These are phyloP conservation scores for Panicum hallii DNA, from an alignment of 202 grass and related monocot species.

Conservation along the genomic window DNA sequence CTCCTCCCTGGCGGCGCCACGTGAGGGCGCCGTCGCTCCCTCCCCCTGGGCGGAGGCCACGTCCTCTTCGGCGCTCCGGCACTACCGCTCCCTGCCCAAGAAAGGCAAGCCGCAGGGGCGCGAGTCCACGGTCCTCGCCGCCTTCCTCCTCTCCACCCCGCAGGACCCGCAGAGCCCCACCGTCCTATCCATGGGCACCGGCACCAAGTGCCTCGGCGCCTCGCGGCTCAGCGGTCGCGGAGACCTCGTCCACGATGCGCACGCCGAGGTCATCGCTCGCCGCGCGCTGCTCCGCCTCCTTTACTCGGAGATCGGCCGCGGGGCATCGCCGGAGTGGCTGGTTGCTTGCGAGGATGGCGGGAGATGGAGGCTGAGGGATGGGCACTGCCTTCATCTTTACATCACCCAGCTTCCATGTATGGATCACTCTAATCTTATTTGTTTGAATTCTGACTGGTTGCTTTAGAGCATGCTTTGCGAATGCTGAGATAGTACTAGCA, in stretches of 20 bases:
- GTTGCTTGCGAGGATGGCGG: conserved; percentile 22
- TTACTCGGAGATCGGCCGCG: conserved; percentile 55
- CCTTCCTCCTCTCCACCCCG: too few relatives aligned
- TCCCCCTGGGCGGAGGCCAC: conserved; percentile 44
- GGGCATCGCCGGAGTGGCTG: conserved; percentile 34
- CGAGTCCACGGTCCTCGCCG: conserved; percentile 76
- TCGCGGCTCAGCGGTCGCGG: conserved; percentile 57
- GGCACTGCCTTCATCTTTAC: conserved; percentile 68
- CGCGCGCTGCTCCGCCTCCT: conserved; percentile 66
- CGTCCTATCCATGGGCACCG: conserved; percentile 70
- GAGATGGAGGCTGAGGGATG: conserved; percentile 64
- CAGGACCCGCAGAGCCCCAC: neutral
- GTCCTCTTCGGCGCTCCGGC: conserved; percentile 49
- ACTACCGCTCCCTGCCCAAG: conserved; percentile 71
- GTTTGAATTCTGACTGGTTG: neutral
- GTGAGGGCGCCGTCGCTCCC: neutral
- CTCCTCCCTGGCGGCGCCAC: conserved; percentile 23
- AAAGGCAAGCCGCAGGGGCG: conserved; percentile 85
- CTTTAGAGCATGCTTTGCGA: neutral
- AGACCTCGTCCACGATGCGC: conserved; percentile 75
- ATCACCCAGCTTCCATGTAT: conserved; percentile 75
- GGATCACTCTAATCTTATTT: neutral
- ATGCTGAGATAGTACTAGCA: neutral
- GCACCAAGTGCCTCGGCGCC: conserved; percentile 86
- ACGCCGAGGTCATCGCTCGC: conserved; percentile 79